These are phyloP conservation scores for Boletus speciosus DNA, from an alignment of 768 basidiomycete genomes.

Conservation along the genomic window DNA sequence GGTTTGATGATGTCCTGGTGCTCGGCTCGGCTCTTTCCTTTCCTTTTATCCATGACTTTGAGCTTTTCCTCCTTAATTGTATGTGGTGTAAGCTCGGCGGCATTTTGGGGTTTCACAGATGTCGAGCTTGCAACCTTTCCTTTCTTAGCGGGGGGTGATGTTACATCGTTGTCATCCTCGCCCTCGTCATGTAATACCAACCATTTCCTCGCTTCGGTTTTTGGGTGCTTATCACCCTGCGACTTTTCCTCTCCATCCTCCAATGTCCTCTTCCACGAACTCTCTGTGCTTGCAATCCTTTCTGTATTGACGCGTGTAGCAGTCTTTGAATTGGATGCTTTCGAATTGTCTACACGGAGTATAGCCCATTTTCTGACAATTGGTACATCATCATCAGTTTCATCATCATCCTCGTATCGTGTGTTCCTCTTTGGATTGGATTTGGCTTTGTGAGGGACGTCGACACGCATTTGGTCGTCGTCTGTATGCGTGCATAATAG, in stretches of 20 bases:
- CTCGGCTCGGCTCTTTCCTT: not conserved
- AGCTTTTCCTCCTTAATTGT: not conserved
- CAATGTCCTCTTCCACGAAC: not conserved
- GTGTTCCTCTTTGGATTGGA: not conserved
- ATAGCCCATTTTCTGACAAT: not conserved
- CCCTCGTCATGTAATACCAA: slow-evolving; percentile 1
- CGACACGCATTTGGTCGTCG: slow-evolving; percentile 28
- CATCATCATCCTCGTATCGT: not conserved
- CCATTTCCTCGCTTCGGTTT: slow-evolving; percentile 6
- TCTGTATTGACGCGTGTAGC: not conserved
- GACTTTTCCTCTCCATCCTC: not conserved
- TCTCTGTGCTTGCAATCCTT: not conserved
- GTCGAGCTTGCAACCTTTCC: slow-evolving; percentile 3
- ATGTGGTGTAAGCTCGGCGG: not conserved
- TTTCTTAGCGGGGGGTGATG: slow-evolving; percentile 14
- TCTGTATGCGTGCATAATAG: slow-evolving; percentile 14
- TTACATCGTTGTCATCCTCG: not conserved
- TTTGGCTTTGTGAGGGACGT: slow-evolving; percentile 15
- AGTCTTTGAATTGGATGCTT: not conserved
- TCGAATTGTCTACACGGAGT: not conserved
- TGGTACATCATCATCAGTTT: slow-evolving; percentile 1
- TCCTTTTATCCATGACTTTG: not conserved
- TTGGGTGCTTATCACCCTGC: not conserved
- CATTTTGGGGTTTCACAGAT: not conserved
- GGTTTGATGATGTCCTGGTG: not conserved